Percentiles rank a stretch among this genome's conserved stretches.
These are phyloP conservation scores for Artemisia argyi DNA, from an alignment of 129 eudicot species.

Conservation along the genomic window DNA sequence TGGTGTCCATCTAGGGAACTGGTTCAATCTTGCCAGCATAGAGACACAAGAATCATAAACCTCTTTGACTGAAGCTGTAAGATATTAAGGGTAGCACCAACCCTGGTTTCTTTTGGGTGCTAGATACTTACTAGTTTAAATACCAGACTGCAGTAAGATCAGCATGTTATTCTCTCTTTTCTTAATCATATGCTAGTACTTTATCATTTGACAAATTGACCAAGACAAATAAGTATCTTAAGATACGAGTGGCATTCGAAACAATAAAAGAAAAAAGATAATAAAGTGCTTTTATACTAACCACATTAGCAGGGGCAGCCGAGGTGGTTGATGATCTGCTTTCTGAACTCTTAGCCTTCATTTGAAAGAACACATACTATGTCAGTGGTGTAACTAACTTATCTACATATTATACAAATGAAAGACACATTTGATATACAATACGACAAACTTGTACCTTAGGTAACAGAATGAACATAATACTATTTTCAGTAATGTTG, in stretches of 20 bases:
- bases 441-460: slow-evolving; percentile 41
- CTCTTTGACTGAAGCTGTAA: too few relatives aligned
- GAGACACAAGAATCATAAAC: too few relatives aligned
- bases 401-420: neutral
- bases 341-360: slow-evolving; percentile 32
- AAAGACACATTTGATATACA: neutral
- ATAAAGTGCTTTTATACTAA: slow-evolving; percentile 23
- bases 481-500: slow-evolving; percentile 59
- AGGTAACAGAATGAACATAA: slow-evolving; percentile 57
- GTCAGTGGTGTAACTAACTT: neutral
- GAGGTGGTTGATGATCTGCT: slow-evolving; percentile 35
- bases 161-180: too few relatives aligned
- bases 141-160: too few relatives aligned
- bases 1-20: too few relatives aligned
- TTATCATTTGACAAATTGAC: too few relatives aligned
- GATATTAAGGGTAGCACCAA: too few relatives aligned
- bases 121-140: too few relatives aligned
- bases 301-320: slow-evolving; percentile 47
- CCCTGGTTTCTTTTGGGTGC: too few relatives aligned
- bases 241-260: neutral
- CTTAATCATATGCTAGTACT: too few relatives aligned
- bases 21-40: too few relatives aligned
- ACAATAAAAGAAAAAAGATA: neutral
- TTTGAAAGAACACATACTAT: neutral
- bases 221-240: too few relatives aligned